Percentiles rank a stretch among this genome's conserved stretches.
These are phyloP conservation scores for Euphorbia lathyris DNA, from an alignment of 345 rosid species.

Conservation along the genomic window DNA sequence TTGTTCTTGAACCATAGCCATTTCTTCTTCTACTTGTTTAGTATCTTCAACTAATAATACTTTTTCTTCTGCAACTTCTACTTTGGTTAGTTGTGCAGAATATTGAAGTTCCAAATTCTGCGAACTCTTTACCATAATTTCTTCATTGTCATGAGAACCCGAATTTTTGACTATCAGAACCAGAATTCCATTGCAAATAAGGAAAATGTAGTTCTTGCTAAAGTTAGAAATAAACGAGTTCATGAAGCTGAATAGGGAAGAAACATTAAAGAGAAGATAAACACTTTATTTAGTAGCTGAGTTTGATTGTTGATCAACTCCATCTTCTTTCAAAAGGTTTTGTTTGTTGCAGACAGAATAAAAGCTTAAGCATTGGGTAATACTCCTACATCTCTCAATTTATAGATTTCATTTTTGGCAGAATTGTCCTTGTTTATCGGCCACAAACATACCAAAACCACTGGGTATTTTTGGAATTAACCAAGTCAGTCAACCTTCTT, in stretches of 20 bases:
- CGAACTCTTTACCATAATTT: background rate
- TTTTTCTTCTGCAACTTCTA: constrained; percentile 16
- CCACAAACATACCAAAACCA: background rate
- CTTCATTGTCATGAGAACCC: constrained; percentile 26
- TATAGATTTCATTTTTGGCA: background rate
- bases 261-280: constrained; percentile 35
- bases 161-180: constrained; percentile 44
- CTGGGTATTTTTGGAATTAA: background rate
- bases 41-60: background rate
- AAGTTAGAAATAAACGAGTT: constrained; percentile 24
- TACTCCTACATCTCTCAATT: background rate
- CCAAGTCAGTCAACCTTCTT: background rate
- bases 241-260: constrained; percentile 10
- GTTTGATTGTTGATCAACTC: constrained; percentile 4
- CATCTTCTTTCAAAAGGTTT: constrained; percentile 18
- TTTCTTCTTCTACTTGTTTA: constrained; percentile 13
- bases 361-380: background rate
- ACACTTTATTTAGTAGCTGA: constrained; percentile 25
- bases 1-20: constrained; percentile 9
- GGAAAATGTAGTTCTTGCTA: constrained; percentile 62
- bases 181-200: constrained; percentile 68
- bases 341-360: background rate
- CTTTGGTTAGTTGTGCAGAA: constrained; percentile 11
- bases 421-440: background rate
- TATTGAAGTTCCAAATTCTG: constrained; percentile 10